A percentile compares a stretch with the other conserved stretches of the same genome.
phyloP scores from a whole-genome alignment of 106 monocot species.

The Ottelia alismoides region DNA sequence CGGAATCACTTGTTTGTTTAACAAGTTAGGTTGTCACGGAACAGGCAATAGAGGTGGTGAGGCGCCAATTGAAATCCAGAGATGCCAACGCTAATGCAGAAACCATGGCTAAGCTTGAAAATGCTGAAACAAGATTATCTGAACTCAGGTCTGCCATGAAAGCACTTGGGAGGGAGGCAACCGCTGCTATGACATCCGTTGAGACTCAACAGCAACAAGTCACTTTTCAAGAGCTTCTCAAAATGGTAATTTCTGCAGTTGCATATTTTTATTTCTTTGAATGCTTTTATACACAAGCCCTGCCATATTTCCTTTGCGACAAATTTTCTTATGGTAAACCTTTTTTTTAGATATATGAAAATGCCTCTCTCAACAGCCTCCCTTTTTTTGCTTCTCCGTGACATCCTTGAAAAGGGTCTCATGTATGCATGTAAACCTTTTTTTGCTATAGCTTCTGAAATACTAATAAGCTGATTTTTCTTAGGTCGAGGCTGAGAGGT shows the following conservation, averaged over 20 bases:
- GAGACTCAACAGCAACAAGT: slow-evolving; percentile 64
- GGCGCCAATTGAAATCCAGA: slow-evolving; percentile 54
- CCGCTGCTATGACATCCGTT: slow-evolving; percentile 79
- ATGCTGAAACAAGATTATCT: slow-evolving; percentile 72
- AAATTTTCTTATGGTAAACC: too few relatives aligned
- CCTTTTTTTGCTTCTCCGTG: too few relatives aligned
- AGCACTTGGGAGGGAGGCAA: slow-evolving; percentile 84
- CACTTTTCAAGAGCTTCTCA: slow-evolving; percentile 68
- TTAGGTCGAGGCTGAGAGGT: slow-evolving; percentile 91
- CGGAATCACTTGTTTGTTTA: too few relatives aligned
- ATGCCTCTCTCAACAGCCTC: too few relatives aligned
- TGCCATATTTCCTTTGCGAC: too few relatives aligned
- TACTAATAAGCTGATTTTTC: not conserved
- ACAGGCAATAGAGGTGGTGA: slow-evolving; percentile 72
- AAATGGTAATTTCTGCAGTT: slow-evolving; percentile 29
- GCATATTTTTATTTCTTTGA: too few relatives aligned
- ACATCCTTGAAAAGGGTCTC: too few relatives aligned
- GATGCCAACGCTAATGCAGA: slow-evolving; percentile 43
- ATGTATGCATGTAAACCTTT: too few relatives aligned
- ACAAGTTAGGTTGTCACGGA: too few relatives aligned
- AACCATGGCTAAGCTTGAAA: slow-evolving; percentile 42
- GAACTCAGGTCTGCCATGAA: slow-evolving; percentile 51
- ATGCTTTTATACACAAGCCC: too few relatives aligned
- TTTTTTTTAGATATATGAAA: too few relatives aligned
- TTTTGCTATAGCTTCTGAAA: not conserved